Evolutionary conservation across 192 early-diverging fungal species (phyloP), one percentile per base, ranked within the genome.

Genomic region (Backusella circina): DNA sequence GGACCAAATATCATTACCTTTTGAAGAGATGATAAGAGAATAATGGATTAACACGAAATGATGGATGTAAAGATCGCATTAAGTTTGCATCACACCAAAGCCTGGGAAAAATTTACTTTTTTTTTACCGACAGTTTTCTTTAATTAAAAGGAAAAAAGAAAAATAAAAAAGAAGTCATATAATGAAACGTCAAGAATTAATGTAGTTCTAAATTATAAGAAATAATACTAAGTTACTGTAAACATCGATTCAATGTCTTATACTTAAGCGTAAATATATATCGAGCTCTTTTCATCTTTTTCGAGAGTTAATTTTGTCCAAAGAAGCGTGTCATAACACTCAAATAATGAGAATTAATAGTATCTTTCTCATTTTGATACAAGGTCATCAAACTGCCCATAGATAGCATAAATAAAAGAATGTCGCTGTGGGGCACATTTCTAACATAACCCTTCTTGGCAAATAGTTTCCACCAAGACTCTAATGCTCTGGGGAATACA

Each of bases 301-400:
- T 47, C 23, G 38, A 61, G 16, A 28, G 72, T 71, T 85, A 95
- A 70, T 94, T 94, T 51, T 86, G 84, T 30, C 94, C 94, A 82
- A 96, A 94, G 65, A 94, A 85, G 8, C 94, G 87, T 15, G 88
- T 89, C 82, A 96, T 83, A n/a, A 93, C 85, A 47, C 88, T 93
- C 33, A 90, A 90, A 73, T 96, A 96, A 31, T 91, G 90, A 9
- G 89, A 82, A 73, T 84, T 86, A 71, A 96, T 92, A 10, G 88
- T 89, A 13, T 85, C 86, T 8, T 90, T 88, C 51, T 94, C 91
- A 77, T 88, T 91, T 80, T 96, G 93, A 82, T 94, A 96, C 12
- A 96, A 75, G 10, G 87, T 86, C 95, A 96, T 95, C 70, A 96
- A 75, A 7, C 90, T 84, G 26, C 90, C 93, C 87, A 91, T 93